A percentile compares a stretch with the other conserved stretches of the same genome.
Conservation (phyloP, 495 filamentous ascomycete species). For the Entonaema liquescens region DNA sequence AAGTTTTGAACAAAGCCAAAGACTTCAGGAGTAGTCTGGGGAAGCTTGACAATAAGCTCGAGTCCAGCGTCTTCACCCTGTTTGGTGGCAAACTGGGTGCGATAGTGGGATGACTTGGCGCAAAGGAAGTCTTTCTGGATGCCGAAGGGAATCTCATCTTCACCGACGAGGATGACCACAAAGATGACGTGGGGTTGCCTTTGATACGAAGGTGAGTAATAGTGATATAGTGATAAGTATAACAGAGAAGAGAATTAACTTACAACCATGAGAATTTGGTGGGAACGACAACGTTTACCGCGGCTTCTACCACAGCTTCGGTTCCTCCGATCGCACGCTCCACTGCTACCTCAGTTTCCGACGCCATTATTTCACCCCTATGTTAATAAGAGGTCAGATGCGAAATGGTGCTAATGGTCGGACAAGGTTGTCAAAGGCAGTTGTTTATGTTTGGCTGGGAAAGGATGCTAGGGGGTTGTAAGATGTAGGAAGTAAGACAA, state of each 20-base stretch:
- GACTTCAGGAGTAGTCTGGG: conserved; percentile 53
- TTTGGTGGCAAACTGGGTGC: conserved; percentile 51
- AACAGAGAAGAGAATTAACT: conserved; percentile 10
- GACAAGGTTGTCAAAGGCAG: background rate
- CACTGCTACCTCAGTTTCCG: conserved; percentile 2
- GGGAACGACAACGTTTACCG: conserved; percentile 1
- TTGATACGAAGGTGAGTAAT: background rate
- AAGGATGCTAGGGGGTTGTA: background rate
- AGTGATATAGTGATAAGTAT: conserved; percentile 10
- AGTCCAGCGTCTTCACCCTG: conserved; percentile 32
- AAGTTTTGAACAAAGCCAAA: conserved; percentile 63
- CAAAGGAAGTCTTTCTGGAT: conserved; percentile 65
- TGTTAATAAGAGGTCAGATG: conserved; percentile 6
- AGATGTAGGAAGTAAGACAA: background rate
- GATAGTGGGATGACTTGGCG: conserved; percentile 58
- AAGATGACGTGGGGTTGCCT: conserved; percentile 64
- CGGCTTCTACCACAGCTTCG: background rate
- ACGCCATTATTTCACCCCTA: conserved; percentile 20
- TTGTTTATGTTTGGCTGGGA: background rate
- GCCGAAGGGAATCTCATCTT: conserved; percentile 58
- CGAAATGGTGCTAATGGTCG: background rate
- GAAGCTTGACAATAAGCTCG: conserved; percentile 58
- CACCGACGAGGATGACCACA: conserved; percentile 60
- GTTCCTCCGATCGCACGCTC: background rate
- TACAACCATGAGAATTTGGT: conserved; percentile 43